Percentiles rank a stretch among this genome's conserved stretches.
Conservation (phyloP, 2,329 filamentous ascomycete species). For the Sclerotinia minor region DNA sequence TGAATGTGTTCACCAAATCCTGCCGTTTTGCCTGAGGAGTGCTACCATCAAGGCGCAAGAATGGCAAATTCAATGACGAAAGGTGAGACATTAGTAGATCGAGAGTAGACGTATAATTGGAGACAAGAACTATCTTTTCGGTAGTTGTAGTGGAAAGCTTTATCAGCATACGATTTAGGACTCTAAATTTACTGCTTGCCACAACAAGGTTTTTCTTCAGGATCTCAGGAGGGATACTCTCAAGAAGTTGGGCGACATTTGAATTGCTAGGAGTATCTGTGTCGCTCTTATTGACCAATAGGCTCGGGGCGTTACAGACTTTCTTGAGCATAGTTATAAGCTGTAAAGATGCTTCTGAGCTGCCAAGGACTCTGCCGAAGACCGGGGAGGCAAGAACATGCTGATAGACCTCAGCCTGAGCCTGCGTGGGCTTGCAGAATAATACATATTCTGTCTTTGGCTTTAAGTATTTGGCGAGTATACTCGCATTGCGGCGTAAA, state of each 20-base stretch:
- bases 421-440: slow-evolving; percentile 85
- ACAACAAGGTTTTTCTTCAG: slow-evolving; percentile 55
- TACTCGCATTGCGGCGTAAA: slow-evolving; percentile 82
- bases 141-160: slow-evolving; percentile 59
- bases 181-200: slow-evolving; percentile 64
- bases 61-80: slow-evolving; percentile 58
- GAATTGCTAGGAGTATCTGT: slow-evolving; percentile 41
- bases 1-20: slow-evolving; percentile 69
- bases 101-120: slow-evolving; percentile 72
- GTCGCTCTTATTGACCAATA: slow-evolving; percentile 53
- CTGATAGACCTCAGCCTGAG: slow-evolving; percentile 86
- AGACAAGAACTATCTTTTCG: slow-evolving; percentile 75
- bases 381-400: slow-evolving; percentile 63
- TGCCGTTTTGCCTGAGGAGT: slow-evolving; percentile 66
- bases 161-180: slow-evolving; percentile 65
- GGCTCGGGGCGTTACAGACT: slow-evolving; percentile 68
- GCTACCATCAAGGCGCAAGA: slow-evolving; percentile 68
- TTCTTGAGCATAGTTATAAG: slow-evolving; percentile 74
- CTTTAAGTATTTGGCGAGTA: slow-evolving; percentile 83
- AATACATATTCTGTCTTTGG: slow-evolving; percentile 96
- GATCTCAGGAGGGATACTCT: slow-evolving; percentile 55
- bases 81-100: slow-evolving; percentile 65
- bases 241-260: slow-evolving; percentile 48
- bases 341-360: slow-evolving; percentile 62
- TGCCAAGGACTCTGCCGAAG: slow-evolving; percentile 62